Evolutionary conservation across 1,284 basidiomycete species (phyloP).

Genomic region (Melampsora americana): DNA sequence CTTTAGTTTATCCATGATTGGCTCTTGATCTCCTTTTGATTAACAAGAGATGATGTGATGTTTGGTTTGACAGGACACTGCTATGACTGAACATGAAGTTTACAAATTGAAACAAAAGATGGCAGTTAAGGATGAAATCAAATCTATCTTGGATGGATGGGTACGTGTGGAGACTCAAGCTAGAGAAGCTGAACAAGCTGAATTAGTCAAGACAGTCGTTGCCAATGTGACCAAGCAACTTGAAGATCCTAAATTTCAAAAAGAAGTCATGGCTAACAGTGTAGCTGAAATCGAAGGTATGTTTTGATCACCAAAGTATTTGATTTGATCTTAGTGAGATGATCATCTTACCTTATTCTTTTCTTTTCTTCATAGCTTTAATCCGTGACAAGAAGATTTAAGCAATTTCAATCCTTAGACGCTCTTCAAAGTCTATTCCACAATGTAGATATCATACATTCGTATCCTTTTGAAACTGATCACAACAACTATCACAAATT

Average conservation of each 20-base stretch:
- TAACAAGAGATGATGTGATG: neutral
- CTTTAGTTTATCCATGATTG: neutral
- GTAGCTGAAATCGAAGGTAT: conserved; percentile 87
- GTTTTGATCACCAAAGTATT: conserved; percentile 51
- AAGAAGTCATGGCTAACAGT: conserved; percentile 79
- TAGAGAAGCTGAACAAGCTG: conserved; percentile 91
- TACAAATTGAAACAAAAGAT: conserved; percentile 89
- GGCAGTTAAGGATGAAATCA: conserved; percentile 80
- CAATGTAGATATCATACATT: too few relatives aligned
- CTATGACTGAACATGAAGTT: conserved; percentile 80
- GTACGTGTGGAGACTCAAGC: conserved; percentile 94
- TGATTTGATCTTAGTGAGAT: neutral
- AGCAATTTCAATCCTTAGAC: neutral
- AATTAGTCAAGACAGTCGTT: conserved; percentile 81
- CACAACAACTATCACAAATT: too few relatives aligned
- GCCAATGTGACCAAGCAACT: conserved; percentile 77
- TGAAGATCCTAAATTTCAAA: conserved; percentile 87
- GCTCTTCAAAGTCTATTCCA: too few relatives aligned
- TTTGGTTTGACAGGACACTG: conserved; percentile 70
- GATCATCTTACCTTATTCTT: neutral
- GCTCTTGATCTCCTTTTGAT: neutral
- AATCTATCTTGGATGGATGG: conserved; percentile 94
- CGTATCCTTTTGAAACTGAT: too few relatives aligned
- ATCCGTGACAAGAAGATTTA: conserved; percentile 39
- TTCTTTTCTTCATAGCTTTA: conserved; percentile 17